Conservation (phyloP, 257 asterid species). For the Nicotiana benthamiana region DNA sequence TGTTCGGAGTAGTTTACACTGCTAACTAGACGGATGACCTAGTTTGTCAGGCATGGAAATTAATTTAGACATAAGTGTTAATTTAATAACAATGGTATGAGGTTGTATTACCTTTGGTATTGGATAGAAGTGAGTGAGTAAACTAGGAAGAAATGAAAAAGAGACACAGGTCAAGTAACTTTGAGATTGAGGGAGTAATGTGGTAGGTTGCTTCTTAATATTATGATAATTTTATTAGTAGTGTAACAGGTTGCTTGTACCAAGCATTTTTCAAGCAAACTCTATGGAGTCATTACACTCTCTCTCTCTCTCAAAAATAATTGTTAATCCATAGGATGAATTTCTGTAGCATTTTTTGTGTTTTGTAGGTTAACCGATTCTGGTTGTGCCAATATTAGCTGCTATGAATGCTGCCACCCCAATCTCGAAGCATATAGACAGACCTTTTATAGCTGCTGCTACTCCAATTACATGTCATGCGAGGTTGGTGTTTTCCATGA, state of each 20-base stretch:
- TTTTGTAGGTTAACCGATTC: constrained; percentile 76
- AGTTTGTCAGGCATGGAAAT: neutral
- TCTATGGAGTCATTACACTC: neutral
- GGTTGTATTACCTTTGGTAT: neutral
- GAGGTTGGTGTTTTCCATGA: constrained; percentile 26
- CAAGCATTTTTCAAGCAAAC: neutral
- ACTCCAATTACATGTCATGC: constrained; percentile 83
- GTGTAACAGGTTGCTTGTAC: neutral
- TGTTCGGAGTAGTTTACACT: neutral
- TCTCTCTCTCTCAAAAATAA: neutral
- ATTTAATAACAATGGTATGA: neutral
- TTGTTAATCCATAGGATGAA: neutral
- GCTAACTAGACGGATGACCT: neutral
- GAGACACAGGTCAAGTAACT: neutral
- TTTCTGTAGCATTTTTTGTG: neutral
- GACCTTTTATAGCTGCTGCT: constrained; percentile 94
- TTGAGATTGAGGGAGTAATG: neutral
- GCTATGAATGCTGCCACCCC: constrained; percentile 94
- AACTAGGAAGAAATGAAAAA: neutral
- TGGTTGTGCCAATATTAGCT: constrained; percentile 86
- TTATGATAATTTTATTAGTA: neutral
- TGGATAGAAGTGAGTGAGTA: neutral
- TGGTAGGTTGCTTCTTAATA: neutral
- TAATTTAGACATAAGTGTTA: neutral
- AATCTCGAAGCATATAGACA: constrained; percentile 72